Evolutionary conservation across 2,329 filamentous ascomycete species (phyloP).

Genomic region (Botrytis fragariae): DNA sequence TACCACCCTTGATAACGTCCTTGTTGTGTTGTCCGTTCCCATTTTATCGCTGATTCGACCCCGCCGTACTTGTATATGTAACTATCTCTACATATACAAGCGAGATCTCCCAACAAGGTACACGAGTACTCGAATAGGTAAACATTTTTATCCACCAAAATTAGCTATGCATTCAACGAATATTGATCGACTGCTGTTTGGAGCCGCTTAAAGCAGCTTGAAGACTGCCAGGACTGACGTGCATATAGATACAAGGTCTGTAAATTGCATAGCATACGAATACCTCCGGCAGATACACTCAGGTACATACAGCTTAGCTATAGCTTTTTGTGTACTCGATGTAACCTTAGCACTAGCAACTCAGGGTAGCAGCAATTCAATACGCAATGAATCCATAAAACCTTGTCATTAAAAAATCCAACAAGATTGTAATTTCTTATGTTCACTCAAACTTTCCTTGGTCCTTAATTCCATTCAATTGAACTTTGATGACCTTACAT

Average conservation of each 20-base stretch:
- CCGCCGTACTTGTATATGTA: background rate
- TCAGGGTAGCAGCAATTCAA: background rate
- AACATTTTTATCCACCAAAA: background rate
- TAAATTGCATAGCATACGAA: background rate
- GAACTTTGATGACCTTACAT: background rate
- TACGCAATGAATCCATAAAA: background rate
- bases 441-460: background rate
- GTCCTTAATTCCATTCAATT: background rate
- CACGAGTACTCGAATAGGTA: background rate
- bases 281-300: background rate
- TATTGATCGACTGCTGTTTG: background rate
- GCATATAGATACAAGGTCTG: background rate
- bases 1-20: background rate
- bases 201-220: too few species aligned
- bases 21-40: background rate
- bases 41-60: background rate
- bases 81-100: background rate
- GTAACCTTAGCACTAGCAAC: background rate
- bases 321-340: background rate
- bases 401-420: background rate
- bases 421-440: background rate
- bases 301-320: background rate
- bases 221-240: background rate
- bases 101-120: background rate
- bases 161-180: background rate